Evolutionary conservation across 768 basidiomycete species (phyloP).

Genomic region (Suillus alpinus): DNA sequence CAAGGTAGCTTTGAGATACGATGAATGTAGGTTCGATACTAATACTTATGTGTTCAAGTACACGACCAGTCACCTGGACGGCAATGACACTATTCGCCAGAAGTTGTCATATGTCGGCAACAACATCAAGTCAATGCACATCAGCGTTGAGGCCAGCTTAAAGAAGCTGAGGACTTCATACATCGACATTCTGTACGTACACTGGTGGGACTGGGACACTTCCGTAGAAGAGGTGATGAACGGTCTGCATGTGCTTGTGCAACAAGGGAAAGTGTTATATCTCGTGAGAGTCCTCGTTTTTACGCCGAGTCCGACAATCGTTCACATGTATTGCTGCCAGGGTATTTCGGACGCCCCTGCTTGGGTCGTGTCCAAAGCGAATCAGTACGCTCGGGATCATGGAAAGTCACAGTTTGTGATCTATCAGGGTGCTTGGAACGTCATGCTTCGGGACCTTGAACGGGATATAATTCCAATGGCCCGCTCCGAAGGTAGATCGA

Average conservation of each 20-base stretch:
- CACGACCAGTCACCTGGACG: conserved; percentile 16
- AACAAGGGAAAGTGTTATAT: conserved; percentile 38
- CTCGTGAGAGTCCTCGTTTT: conserved; percentile 26
- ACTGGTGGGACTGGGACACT: conserved; percentile 35
- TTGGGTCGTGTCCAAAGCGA: conserved; percentile 35
- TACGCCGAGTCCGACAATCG: neutral
- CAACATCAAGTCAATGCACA: conserved; percentile 39
- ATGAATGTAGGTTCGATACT: neutral
- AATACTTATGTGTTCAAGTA: conserved; percentile 14
- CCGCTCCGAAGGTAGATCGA: conserved; percentile 25
- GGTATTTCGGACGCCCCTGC: conserved; percentile 32
- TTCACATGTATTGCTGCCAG: conserved; percentile 17
- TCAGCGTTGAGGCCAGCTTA: conserved; percentile 39
- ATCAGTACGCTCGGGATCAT: conserved; percentile 36
- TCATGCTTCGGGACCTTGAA: conserved; percentile 35
- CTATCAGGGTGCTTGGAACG: conserved; percentile 38
- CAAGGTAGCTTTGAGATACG: conserved; percentile 23
- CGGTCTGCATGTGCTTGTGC: conserved; percentile 35
- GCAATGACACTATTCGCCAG: conserved; percentile 18
- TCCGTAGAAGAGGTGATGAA: conserved; percentile 42
- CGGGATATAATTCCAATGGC: conserved; percentile 38
- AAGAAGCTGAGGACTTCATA: conserved; percentile 46
- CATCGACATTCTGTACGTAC: conserved; percentile 44
- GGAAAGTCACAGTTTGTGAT: conserved; percentile 40
- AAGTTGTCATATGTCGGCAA: conserved; percentile 48